These are phyloP conservation scores for Phialophora tarda DNA, from an alignment of 2,329 filamentous ascomycete species.

Conservation along the genomic window DNA sequence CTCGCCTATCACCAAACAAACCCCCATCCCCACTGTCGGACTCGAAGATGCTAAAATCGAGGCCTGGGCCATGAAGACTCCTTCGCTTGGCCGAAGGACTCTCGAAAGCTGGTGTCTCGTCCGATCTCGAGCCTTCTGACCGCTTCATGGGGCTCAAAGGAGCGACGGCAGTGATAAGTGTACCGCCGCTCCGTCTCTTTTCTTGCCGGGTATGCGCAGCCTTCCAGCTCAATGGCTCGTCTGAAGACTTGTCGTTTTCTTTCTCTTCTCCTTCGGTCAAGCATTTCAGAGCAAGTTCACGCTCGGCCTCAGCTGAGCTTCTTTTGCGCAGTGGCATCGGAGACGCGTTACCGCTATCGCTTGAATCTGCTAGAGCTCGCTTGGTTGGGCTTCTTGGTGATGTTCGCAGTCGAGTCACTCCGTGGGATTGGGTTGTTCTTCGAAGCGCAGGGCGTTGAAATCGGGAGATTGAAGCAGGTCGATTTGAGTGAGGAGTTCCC, in stretches of 20 bases:
- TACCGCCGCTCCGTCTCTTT: slow-evolving; percentile 55
- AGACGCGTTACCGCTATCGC: slow-evolving; percentile 72
- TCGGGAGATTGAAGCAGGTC: slow-evolving; percentile 70
- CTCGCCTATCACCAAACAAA: slow-evolving; percentile 39
- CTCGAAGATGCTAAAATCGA: slow-evolving; percentile 79
- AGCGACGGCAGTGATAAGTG: slow-evolving; percentile 60
- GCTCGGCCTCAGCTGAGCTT: slow-evolving; percentile 51
- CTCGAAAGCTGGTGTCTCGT: slow-evolving; percentile 76
- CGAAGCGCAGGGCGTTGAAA: slow-evolving; percentile 56
- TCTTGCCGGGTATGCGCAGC: slow-evolving; percentile 54
- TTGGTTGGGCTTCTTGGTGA: slow-evolving; percentile 83
- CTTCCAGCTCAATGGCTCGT: slow-evolving; percentile 41
- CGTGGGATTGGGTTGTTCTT: slow-evolving; percentile 45
- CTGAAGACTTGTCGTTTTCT: slow-evolving; percentile 36
- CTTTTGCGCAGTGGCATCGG: slow-evolving; percentile 48
- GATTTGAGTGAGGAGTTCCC: slow-evolving; percentile 64
- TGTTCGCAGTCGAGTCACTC: slow-evolving; percentile 63
- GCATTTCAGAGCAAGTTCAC: slow-evolving; percentile 53
- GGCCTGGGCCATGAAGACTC: slow-evolving; percentile 76
- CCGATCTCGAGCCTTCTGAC: slow-evolving; percentile 81
- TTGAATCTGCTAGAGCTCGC: slow-evolving; percentile 72
- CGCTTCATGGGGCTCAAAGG: slow-evolving; percentile 80
- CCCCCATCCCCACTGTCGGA: slow-evolving; percentile 41
- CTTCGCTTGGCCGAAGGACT: slow-evolving; percentile 91
- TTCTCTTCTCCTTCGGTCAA: slow-evolving; percentile 42